phyloP scores from a whole-genome alignment of 805 yeast genomes.

The Candida mattraensis region DNA sequence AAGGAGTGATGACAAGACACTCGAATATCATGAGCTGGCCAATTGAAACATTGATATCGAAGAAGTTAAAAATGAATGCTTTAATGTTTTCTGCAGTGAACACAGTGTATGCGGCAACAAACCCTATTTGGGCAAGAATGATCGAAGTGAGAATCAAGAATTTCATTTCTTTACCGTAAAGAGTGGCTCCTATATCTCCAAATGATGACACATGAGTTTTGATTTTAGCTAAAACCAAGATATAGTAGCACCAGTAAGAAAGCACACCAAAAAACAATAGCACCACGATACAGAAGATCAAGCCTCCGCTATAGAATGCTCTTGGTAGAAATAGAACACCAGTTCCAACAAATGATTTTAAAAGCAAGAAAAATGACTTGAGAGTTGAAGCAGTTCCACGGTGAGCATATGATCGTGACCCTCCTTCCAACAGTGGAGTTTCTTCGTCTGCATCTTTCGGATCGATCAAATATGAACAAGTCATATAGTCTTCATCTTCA shows the following conservation, averaged over 20 bases:
- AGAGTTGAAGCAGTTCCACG: constrained; percentile 69
- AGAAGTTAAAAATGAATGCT: constrained; percentile 58
- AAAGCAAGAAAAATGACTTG: constrained; percentile 68
- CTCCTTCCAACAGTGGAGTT: constrained; percentile 27
- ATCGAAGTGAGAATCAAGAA: constrained; percentile 61
- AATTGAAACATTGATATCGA: constrained; percentile 40
- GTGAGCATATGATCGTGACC: constrained; percentile 12
- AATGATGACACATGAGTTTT: constrained; percentile 69
- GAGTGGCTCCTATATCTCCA: constrained; percentile 67
- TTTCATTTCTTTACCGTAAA: constrained; percentile 69
- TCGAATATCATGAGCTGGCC: constrained; percentile 53
- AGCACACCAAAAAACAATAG: constrained; percentile 62
- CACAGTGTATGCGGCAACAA: constrained; percentile 77
- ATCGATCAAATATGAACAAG: constrained; percentile 41
- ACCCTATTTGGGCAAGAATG: constrained; percentile 73
- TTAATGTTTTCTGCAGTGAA: constrained; percentile 71
- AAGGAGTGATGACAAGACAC: constrained; percentile 58
- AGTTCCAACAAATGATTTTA: constrained; percentile 77
- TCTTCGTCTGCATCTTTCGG: constrained; percentile 36
- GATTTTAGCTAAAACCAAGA: constrained; percentile 57
- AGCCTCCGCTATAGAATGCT: constrained; percentile 73
- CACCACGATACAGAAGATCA: constrained; percentile 53
- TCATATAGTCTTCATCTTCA: constrained; percentile 63
- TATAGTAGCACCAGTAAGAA: constrained; percentile 77
- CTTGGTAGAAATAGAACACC: constrained; percentile 71